phyloP scores from a whole-genome alignment of 306 rosid species.

The Bauhinia variegata region DNA sequence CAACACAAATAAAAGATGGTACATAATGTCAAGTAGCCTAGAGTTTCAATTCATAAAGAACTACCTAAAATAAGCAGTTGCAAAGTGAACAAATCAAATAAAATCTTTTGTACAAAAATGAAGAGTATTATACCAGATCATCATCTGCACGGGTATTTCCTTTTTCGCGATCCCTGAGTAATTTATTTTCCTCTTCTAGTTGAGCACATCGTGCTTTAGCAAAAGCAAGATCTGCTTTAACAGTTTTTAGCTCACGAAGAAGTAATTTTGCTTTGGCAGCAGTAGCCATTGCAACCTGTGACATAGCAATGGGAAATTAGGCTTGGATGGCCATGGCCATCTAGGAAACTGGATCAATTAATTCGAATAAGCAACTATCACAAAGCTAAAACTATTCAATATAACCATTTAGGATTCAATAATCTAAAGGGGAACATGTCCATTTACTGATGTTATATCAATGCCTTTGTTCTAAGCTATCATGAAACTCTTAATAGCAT shows the following conservation, averaged over 20 bases:
- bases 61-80: no score
- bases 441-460: no score
- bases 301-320: conserved; percentile 32
- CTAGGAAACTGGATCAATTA: conserved; percentile 1
- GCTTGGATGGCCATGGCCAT: conserved; percentile 31
- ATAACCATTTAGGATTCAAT: background rate
- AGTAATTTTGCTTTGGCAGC: conserved; percentile 97
- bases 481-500: background rate
- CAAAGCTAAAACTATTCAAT: background rate
- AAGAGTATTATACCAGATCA: conserved; percentile 67
- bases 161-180: conserved; percentile 77
- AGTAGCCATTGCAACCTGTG: conserved; percentile 97
- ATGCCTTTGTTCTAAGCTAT: no score
- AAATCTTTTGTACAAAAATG: background rate
- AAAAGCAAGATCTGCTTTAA: conserved; percentile 88
- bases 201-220: conserved; percentile 91
- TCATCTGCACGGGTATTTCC: conserved; percentile 79
- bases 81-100: no score
- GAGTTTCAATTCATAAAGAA: background rate
- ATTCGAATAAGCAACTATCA: conserved; percentile 4
- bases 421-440: no score
- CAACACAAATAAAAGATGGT: background rate
- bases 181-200: conserved; percentile 93
- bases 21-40: background rate
- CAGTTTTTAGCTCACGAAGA: conserved; percentile 92